Evolutionary conservation across 768 basidiomycete genomes (phyloP), one percentile per base, ranked within the genome.

Genomic region (Suillus variegatus): DNA sequence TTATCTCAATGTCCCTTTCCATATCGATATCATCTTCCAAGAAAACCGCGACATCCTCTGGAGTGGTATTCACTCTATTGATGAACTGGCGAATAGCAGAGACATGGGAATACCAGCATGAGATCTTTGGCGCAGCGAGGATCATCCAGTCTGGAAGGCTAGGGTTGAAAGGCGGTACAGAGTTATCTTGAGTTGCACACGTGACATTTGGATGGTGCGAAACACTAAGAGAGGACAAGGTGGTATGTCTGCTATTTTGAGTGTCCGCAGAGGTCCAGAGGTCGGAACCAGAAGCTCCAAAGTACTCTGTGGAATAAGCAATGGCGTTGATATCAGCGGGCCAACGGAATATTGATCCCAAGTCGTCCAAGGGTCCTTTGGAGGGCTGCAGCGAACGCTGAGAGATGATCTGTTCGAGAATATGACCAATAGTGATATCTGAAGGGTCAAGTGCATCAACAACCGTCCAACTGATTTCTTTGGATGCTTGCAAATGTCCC

Each of bases 11-110:
- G 68, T 92, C 85, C 38, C 74, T 78, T 76, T 93, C 92, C 85
- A 92, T 88, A 71, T 93, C 89, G 12, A 93, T 78, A 67, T 93
- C 92, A 71, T 93, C 92, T 74, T 93, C 92, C 8, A 92, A 78
- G n/a, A 93, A 80, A 10, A 92, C 64, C 0, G 81, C 79, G 3
- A 84, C 78, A 12, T 79, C 79, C 64, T 78, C 69, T 4, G 57
- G 60, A 18, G 54, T 72, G 54, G 36, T 65, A 56, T 63, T 72
- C 61, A 65, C 79, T 77, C 52, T 75, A 12, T 72, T 69, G 14
- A 79, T 72, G 41, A 89, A 79, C 4, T 66, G 76, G 25, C 78
- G 82, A 38, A 92, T 82, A 43, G 82, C 79, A 38, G 77, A 80
- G 13, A 87, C 66, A 72, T 92, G 91, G 1, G 90, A 91, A 69